A percentile compares a stretch with the other conserved stretches of the same genome.
phyloP scores from a whole-genome alignment of 2,329 filamentous ascomycete genomes.

The Penicillium frequentans region DNA sequence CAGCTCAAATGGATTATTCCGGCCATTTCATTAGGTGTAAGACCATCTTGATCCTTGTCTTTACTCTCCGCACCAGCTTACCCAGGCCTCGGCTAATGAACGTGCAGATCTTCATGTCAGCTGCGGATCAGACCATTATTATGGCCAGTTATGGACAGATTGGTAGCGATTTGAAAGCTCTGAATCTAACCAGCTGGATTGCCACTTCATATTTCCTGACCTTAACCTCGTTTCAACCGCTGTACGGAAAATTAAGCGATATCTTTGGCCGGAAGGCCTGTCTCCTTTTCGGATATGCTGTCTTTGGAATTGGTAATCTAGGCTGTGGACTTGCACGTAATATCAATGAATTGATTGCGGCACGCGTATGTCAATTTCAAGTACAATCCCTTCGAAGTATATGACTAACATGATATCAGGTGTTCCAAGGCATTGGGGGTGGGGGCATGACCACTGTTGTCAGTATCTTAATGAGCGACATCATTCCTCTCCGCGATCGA shows the following conservation, averaged over 20 bases:
- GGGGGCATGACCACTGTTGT: slow-evolving; percentile 71
- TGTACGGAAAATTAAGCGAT: slow-evolving; percentile 60
- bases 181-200: slow-evolving; percentile 76
- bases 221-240: slow-evolving; percentile 70
- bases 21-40: slow-evolving; percentile 62
- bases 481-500: slow-evolving; percentile 67
- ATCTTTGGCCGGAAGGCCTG: slow-evolving; percentile 58
- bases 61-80: slow-evolving; percentile 6
- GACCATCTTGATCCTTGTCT: slow-evolving; percentile 16
- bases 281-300: slow-evolving; percentile 50
- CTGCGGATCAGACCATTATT: slow-evolving; percentile 74
- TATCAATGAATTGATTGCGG: slow-evolving; percentile 66
- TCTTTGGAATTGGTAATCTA: slow-evolving; percentile 52
- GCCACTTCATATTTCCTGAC: slow-evolving; percentile 71
- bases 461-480: slow-evolving; percentile 68
- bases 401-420: slow-evolving; percentile 24
- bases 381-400: neutral
- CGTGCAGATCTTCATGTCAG: slow-evolving; percentile 67
- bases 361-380: slow-evolving; percentile 45
- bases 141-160: slow-evolving; percentile 78
- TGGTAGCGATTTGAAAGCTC: slow-evolving; percentile 70
- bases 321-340: slow-evolving; percentile 60
- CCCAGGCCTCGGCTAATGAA: slow-evolving; percentile 11
- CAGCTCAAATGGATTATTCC: slow-evolving; percentile 60
- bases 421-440: slow-evolving; percentile 65